These are phyloP conservation scores for Pestalotiopsis sp. DNA, from an alignment of 2,329 filamentous ascomycete genomes.

Conservation along the genomic window DNA sequence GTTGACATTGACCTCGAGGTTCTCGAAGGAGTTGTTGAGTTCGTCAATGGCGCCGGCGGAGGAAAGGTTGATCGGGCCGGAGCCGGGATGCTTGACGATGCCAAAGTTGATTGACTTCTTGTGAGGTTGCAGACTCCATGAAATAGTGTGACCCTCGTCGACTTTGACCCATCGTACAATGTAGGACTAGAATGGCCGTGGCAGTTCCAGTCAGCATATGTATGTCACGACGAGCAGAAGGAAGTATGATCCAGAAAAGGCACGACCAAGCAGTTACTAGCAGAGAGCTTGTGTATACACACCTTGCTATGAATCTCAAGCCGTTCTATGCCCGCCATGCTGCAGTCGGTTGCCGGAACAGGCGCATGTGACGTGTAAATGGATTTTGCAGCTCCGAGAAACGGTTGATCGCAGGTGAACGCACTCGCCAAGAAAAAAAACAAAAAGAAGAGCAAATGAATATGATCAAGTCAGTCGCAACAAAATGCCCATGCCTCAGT, in stretches of 20 bases:
- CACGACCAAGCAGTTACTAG: neutral
- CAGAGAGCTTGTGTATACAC: conserved; percentile 31
- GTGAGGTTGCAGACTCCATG: conserved; percentile 96
- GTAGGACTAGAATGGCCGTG: conserved; percentile 70
- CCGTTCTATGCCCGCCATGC: conserved; percentile 94
- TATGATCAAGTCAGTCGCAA: neutral
- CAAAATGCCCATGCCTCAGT: neutral
- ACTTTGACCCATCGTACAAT: conserved; percentile 97
- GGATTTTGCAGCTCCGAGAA: neutral
- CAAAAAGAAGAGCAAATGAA: neutral
- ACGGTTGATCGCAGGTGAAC: neutral
- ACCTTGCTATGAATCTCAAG: conserved; percentile 98
- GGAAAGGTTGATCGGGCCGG: conserved; percentile 54
- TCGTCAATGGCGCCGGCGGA: conserved; percentile 42
- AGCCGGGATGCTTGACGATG: conserved; percentile 94
- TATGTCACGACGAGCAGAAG: neutral
- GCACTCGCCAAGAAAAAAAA: neutral
- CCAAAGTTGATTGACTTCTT: conserved; percentile 99
- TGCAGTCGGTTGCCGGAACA: conserved; percentile 16
- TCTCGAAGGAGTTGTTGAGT: conserved; percentile 49
- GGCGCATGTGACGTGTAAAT: neutral
- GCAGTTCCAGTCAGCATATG: neutral
- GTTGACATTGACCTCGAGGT: conserved; percentile 34
- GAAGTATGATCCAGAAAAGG: neutral
- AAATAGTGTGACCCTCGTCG: conserved; percentile 86